Conservation (phyloP, 2,329 filamentous ascomycete species). For the Fusarium domesticum region DNA sequence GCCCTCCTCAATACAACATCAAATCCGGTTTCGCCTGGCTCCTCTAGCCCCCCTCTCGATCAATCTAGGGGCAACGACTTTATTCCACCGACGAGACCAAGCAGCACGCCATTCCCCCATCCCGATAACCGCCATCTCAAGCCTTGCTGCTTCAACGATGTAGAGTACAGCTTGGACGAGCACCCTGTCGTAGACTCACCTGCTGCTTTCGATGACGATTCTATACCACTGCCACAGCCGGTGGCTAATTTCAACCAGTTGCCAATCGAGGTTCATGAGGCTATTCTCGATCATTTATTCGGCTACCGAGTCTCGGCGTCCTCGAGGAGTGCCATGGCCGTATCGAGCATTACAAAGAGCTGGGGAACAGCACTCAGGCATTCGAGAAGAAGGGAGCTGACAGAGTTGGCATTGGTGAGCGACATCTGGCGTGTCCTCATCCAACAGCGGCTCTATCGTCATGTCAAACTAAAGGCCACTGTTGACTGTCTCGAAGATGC, state of each 20-base stretch:
- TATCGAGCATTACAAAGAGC: conserved; percentile 52
- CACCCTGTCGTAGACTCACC: conserved; percentile 14
- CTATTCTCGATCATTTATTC: conserved; percentile 68
- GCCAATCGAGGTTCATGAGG: conserved; percentile 69
- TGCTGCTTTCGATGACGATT: conserved; percentile 18
- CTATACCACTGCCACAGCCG: conserved; percentile 14
- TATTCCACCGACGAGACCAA: conserved; percentile 45
- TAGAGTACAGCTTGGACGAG: conserved; percentile 22
- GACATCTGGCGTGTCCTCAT: conserved; percentile 64
- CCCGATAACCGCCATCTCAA: conserved; percentile 45
- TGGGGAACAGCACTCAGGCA: conserved; percentile 66
- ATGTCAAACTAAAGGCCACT: conserved; percentile 73
- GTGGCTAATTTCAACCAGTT: conserved; percentile 47
- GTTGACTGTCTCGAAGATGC: conserved; percentile 59
- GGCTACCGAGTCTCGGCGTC: conserved; percentile 63
- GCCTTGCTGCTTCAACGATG: conserved; percentile 28
- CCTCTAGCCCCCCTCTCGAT: conserved; percentile 50
- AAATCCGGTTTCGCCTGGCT: conserved; percentile 54
- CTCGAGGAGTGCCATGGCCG: conserved; percentile 53
- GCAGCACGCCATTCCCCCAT: conserved; percentile 59
- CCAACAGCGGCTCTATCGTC: conserved; percentile 69
- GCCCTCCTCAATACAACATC: conserved; percentile 42
- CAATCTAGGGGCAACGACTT: conserved; percentile 42
- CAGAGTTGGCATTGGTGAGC: conserved; percentile 61
- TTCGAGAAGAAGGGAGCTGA: conserved; percentile 64